Conservation (phyloP, 805 yeast genomes). For the Yamadazyma akitaensis region DNA sequence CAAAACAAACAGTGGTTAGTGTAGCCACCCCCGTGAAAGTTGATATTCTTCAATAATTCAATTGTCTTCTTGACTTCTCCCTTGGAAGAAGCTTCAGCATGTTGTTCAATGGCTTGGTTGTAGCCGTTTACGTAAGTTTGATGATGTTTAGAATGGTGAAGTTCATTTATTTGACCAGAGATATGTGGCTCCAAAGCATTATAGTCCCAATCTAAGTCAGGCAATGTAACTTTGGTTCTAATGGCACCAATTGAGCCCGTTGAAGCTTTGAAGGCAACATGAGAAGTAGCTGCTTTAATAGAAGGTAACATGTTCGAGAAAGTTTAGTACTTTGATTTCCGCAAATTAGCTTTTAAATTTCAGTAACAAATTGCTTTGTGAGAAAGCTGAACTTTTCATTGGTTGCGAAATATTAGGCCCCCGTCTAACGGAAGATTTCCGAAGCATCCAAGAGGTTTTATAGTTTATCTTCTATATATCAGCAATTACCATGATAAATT, state of each 20-base stretch:
- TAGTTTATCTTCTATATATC: too few relatives aligned
- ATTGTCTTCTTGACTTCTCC: slow-evolving; percentile 34
- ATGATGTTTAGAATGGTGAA: slow-evolving; percentile 50
- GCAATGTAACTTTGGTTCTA: slow-evolving; percentile 33
- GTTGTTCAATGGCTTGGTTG: slow-evolving; percentile 43
- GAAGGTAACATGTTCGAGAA: neutral
- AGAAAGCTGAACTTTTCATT: slow-evolving; percentile 6
- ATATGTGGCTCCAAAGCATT: slow-evolving; percentile 49
- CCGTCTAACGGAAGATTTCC: neutral
- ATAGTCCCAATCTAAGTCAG: slow-evolving; percentile 46
- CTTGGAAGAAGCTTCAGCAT: slow-evolving; percentile 16
- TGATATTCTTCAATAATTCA: slow-evolving; percentile 43
- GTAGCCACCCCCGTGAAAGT: slow-evolving; percentile 52
- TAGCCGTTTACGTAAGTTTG: slow-evolving; percentile 48
- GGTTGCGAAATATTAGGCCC: slow-evolving; percentile 5
- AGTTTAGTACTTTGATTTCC: neutral
- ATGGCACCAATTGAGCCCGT: slow-evolving; percentile 17
- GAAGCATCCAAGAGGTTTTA: neutral
- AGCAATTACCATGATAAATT: too few relatives aligned
- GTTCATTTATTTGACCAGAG: slow-evolving; percentile 43
- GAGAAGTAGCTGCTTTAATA: slow-evolving; percentile 2
- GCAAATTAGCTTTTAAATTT: too few relatives aligned
- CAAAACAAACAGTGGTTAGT: slow-evolving; percentile 49
- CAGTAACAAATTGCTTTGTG: neutral
- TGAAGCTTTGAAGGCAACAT: slow-evolving; percentile 3